Conservation (phyloP, 2,329 filamentous ascomycete species). For the Pseudomassariella vexata region DNA sequence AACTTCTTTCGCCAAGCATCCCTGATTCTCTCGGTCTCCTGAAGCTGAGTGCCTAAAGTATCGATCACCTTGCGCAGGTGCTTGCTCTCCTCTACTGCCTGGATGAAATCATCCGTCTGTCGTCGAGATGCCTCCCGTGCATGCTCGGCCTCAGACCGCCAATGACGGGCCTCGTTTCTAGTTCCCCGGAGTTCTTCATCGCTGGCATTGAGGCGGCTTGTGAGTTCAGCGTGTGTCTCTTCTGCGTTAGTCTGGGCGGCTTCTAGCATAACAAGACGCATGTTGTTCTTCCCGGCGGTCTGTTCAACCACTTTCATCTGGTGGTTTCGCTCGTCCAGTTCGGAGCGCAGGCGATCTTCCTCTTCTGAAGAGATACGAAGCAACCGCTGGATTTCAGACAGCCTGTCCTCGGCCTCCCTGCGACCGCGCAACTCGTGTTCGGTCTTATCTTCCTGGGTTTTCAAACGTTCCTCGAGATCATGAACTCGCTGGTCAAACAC, state of each 20-base stretch:
- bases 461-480: slow-evolving; percentile 65
- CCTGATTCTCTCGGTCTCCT: slow-evolving; percentile 79
- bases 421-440: slow-evolving; percentile 60
- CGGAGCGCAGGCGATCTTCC: slow-evolving; percentile 60
- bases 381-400: slow-evolving; percentile 66
- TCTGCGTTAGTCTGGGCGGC: slow-evolving; percentile 55
- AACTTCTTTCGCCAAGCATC: slow-evolving; percentile 82
- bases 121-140: slow-evolving; percentile 46
- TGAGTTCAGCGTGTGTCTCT: slow-evolving; percentile 49
- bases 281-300: slow-evolving; percentile 44
- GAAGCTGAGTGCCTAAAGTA: slow-evolving; percentile 69
- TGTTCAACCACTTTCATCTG: slow-evolving; percentile 58
- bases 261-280: slow-evolving; percentile 62
- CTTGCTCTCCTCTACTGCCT: slow-evolving; percentile 57
- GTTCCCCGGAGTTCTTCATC: slow-evolving; percentile 51
- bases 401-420: slow-evolving; percentile 64
- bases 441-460: slow-evolving; percentile 54
- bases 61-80: slow-evolving; percentile 69
- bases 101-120: slow-evolving; percentile 41
- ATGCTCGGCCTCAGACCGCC: slow-evolving; percentile 56
- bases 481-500: slow-evolving; percentile 55
- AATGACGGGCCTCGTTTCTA: slow-evolving; percentile 53
- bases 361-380: slow-evolving; percentile 68
- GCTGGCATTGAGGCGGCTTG: slow-evolving; percentile 46
- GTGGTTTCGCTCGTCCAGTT: slow-evolving; percentile 64